phyloP scores from a whole-genome alignment of 371 early-diverging fungal species.

The Lichtheimia ornata region DNA sequence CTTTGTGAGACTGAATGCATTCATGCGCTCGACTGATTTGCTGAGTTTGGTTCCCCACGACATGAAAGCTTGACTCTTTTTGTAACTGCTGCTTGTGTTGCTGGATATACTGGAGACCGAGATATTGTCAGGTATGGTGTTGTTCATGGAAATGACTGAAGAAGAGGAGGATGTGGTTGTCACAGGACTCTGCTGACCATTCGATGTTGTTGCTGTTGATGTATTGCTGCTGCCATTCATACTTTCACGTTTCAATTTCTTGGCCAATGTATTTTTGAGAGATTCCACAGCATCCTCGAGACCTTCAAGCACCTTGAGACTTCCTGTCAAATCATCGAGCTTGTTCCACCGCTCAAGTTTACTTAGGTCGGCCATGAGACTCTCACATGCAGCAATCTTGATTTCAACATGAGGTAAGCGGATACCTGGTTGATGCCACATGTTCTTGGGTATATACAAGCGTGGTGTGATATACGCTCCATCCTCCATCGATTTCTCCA shows the following conservation, averaged over 20 bases:
- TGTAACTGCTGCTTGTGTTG: background rate
- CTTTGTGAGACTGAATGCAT: constrained; percentile 52
- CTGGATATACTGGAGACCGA: background rate
- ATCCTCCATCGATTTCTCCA: constrained; percentile 49
- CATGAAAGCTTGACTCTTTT: constrained; percentile 15
- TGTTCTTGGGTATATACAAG: constrained; percentile 59
- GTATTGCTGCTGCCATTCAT: constrained; percentile 7
- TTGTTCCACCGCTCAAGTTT: constrained; percentile 41
- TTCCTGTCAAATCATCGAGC: constrained; percentile 32
- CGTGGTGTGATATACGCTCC: constrained; percentile 56
- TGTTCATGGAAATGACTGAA: background rate
- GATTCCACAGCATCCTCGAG: constrained; percentile 39
- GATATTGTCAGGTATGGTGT: background rate
- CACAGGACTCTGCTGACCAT: background rate
- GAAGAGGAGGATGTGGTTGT: background rate
- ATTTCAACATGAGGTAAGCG: constrained; percentile 53
- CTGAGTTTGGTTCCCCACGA: constrained; percentile 50
- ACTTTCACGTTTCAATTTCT: constrained; percentile 43
- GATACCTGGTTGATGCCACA: constrained; percentile 60
- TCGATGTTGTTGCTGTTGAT: no score
- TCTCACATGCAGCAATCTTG: constrained; percentile 57
- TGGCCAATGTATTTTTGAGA: constrained; percentile 33
- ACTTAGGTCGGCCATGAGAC: constrained; percentile 30
- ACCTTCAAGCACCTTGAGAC: constrained; percentile 30
- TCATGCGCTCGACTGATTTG: constrained; percentile 57